Percentiles rank a stretch among this genome's conserved stretches.
phyloP scores from a whole-genome alignment of 805 yeast species.

The Wickerhamiella allomyrinae region DNA sequence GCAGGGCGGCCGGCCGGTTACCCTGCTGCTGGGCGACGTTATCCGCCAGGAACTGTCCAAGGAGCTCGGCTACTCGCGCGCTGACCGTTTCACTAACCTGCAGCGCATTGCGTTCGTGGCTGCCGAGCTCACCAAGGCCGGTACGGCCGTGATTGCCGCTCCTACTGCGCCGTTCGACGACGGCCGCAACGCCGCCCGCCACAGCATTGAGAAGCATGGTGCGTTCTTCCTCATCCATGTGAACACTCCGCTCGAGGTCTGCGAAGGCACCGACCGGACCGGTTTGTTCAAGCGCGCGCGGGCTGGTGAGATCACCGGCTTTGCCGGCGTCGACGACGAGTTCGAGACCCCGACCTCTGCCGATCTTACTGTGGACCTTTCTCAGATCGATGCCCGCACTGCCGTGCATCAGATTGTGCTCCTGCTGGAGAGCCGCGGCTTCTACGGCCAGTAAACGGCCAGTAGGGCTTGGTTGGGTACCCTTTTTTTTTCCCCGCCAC shows the following conservation, averaged over 20 bases:
- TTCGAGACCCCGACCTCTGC: constrained; percentile 38
- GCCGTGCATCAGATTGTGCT: constrained; percentile 63
- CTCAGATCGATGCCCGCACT: constrained; percentile 44
- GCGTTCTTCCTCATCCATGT: constrained; percentile 39
- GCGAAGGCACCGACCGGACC: constrained; percentile 35
- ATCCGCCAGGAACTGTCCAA: constrained; percentile 28
- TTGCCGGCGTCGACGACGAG: constrained; percentile 34
- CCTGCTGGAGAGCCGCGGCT: constrained; percentile 70
- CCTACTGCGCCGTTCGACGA: constrained; percentile 35
- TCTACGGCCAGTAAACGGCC: constrained; percentile 33
- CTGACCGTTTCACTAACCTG: constrained; percentile 28
- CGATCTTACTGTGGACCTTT: constrained; percentile 42
- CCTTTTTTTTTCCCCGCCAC: no score
- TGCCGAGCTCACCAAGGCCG: constrained; percentile 71
- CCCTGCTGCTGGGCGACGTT: constrained; percentile 37
- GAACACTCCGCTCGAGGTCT: constrained; percentile 34
- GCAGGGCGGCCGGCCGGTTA: constrained; percentile 70
- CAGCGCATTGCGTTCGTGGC: constrained; percentile 48
- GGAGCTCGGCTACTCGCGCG: constrained; percentile 29
- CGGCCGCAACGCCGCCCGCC: constrained; percentile 31
- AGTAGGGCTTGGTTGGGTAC: no score
- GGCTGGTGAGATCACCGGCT: constrained; percentile 33
- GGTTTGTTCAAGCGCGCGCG: constrained; percentile 36
- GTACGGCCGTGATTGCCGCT: constrained; percentile 74
- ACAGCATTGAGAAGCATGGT: constrained; percentile 35